These are phyloP conservation scores for Daldinia concentrica DNA, from an alignment of 495 filamentous ascomycete species.

Conservation along the genomic window DNA sequence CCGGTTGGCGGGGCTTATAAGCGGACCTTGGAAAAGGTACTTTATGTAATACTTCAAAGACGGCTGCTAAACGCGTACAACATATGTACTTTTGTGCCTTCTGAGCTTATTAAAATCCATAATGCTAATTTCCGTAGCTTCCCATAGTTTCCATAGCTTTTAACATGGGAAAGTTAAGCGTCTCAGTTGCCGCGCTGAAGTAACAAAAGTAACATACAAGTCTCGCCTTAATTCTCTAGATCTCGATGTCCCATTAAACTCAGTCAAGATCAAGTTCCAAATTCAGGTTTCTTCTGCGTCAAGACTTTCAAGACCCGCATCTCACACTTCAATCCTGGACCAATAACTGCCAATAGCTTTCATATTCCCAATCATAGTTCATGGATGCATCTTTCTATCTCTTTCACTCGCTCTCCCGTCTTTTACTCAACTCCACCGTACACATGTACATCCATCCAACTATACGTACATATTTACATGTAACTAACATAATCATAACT, in stretches of 20 bases:
- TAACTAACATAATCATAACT: background rate
- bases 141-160: conserved; percentile 8
- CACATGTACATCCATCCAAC: background rate
- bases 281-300: conserved; percentile 42
- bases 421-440: conserved; percentile 19
- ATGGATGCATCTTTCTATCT: background rate
- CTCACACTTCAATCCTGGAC: conserved; percentile 21
- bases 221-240: conserved; percentile 33
- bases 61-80: conserved; percentile 32
- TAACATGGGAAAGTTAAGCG: conserved; percentile 24
- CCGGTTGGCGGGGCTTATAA: conserved; percentile 16
- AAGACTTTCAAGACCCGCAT: conserved; percentile 38
- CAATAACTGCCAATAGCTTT: conserved; percentile 25
- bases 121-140: conserved; percentile 24
- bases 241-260: conserved; percentile 37
- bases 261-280: conserved; percentile 28
- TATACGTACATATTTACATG: conserved; percentile 4
- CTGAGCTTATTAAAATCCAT: conserved; percentile 24
- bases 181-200: conserved; percentile 42
- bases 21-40: conserved; percentile 20
- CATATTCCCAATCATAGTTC: background rate
- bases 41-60: background rate
- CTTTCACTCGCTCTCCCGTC: conserved; percentile 22
- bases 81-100: conserved; percentile 17
- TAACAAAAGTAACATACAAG: conserved; percentile 38